A percentile compares a stretch with the other conserved stretches of the same genome.
Conservation (phyloP, 179 eudicot genomes). For the Drosera spatulata region DNA sequence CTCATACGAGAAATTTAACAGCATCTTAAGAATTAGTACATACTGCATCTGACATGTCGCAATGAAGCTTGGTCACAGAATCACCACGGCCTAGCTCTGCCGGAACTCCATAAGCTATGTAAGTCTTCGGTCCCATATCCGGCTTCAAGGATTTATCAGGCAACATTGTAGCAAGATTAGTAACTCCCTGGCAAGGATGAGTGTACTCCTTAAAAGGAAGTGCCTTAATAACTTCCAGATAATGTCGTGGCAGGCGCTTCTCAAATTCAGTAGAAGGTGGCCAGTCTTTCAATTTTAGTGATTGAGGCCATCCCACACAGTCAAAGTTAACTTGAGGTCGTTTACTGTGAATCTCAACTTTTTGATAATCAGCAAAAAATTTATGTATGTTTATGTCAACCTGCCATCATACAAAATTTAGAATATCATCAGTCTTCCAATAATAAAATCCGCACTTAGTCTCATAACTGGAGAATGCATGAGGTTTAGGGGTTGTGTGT, state of each 20-base stretch:
- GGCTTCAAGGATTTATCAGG: slow-evolving; percentile 34
- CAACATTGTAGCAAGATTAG: slow-evolving; percentile 44
- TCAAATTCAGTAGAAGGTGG: slow-evolving; percentile 55
- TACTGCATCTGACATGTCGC: slow-evolving; percentile 82
- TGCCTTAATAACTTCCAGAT: slow-evolving; percentile 44
- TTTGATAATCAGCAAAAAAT: slow-evolving; percentile 38
- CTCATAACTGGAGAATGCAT: slow-evolving; percentile 4
- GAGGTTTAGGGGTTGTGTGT: too few species aligned
- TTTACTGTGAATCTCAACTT: slow-evolving; percentile 4
- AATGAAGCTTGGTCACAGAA: slow-evolving; percentile 78
- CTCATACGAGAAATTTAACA: too few species aligned
- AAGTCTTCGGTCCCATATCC: slow-evolving; percentile 73
- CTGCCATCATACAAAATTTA: slow-evolving; percentile 14
- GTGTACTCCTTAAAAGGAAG: slow-evolving; percentile 72
- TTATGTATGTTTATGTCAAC: slow-evolving; percentile 40
- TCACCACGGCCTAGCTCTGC: slow-evolving; percentile 75
- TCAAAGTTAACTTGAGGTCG: slow-evolving; percentile 1
- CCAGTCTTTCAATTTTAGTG: slow-evolving; percentile 71
- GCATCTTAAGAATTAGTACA: not conserved
- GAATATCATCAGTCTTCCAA: not conserved
- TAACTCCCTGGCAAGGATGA: slow-evolving; percentile 40
- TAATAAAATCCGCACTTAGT: not conserved
- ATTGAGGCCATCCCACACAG: slow-evolving; percentile 27
- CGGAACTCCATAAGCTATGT: slow-evolving; percentile 59
- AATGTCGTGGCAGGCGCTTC: slow-evolving; percentile 59